Conservation (phyloP, 768 basidiomycete genomes). For the Kwoniella pini region DNA sequence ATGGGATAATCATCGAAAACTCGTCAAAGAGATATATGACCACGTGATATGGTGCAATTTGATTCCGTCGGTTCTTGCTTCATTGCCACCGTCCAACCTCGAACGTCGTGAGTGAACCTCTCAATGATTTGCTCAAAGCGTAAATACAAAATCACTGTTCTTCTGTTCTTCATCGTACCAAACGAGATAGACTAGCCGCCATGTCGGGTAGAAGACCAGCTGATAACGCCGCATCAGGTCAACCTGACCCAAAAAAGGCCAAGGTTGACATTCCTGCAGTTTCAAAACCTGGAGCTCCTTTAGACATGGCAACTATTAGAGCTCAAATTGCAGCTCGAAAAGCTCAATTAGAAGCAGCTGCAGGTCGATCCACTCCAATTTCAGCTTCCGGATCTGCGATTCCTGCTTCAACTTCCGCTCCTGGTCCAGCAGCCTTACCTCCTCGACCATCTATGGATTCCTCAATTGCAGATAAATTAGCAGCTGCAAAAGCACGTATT, state of each 20-base stretch:
- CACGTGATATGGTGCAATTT: neutral
- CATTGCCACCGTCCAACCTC: constrained; percentile 6
- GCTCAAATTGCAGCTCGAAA: constrained; percentile 51
- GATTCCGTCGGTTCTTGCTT: neutral
- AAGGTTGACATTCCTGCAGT: constrained; percentile 17
- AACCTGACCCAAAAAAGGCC: constrained; percentile 40
- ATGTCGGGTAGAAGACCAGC: constrained; percentile 43
- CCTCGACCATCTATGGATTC: constrained; percentile 33
- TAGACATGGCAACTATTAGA: constrained; percentile 52
- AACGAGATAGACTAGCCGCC: no score
- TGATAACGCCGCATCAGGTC: constrained; percentile 29
- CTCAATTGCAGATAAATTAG: constrained; percentile 62
- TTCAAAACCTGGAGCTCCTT: constrained; percentile 14
- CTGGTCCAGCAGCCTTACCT: constrained; percentile 57
- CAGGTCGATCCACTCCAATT: neutral
- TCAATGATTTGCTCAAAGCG: no score
- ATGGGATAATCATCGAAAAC: constrained; percentile 1
- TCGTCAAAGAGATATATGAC: neutral
- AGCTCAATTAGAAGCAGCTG: constrained; percentile 38
- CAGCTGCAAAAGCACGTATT: constrained; percentile 82
- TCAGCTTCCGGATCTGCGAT: constrained; percentile 40
- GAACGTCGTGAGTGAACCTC: no score
- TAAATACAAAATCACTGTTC: no score
- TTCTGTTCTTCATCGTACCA: no score
- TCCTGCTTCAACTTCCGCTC: constrained; percentile 57